Evolutionary conservation across 2,329 filamentous ascomycete genomes (phyloP), one percentile per base, ranked within the genome.

Genomic region (Aspergillus fumigatus): DNA sequence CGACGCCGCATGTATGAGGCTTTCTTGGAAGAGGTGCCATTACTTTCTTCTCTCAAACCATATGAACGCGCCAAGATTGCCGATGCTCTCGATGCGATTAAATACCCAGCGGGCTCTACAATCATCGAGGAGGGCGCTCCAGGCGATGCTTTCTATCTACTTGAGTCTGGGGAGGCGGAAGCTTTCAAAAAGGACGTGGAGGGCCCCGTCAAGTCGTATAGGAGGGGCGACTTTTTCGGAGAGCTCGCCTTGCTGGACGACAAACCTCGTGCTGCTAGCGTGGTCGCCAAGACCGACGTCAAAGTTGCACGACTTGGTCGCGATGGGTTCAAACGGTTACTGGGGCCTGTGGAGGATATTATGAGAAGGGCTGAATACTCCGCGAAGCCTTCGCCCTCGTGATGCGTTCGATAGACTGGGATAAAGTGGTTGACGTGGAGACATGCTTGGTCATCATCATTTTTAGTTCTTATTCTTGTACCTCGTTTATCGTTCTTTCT

Each of bases 41-140:
- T 97, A 29, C 84, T 99, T 26, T 83, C 88, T 2, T 87, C 85
- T 23, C 82, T 99, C 55, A 96, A 92, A 48, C 83, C 89, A 0
- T 97, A 97, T 74, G 94, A 99, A 77, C 88, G 94, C 57, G 91
- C 90, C 69, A 99, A 99, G 81, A 97, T 99, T 72, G 93, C 94
- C 59, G 94, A 97, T 75, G 93, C 94, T 1, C 81, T 99, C 55
- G 92, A 97, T 73, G 94, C 92, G 9, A 86, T 88, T 72, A 97
- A 96, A 69, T 96, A 88, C 72, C 82, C 88, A 0, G 78, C 87
- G 7, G 90, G 90, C 23, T 84, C 87, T n/a, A 83, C 84, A 52
- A 96, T 99, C 71, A 97, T 99, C 75, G 82, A 80, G 57, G 91
- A 97, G 75, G 94, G 94, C 52, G 94, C 97, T 71, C 89, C 88